phyloP scores from a whole-genome alignment of 345 rosid genomes.

The Erodium maritimum region DNA sequence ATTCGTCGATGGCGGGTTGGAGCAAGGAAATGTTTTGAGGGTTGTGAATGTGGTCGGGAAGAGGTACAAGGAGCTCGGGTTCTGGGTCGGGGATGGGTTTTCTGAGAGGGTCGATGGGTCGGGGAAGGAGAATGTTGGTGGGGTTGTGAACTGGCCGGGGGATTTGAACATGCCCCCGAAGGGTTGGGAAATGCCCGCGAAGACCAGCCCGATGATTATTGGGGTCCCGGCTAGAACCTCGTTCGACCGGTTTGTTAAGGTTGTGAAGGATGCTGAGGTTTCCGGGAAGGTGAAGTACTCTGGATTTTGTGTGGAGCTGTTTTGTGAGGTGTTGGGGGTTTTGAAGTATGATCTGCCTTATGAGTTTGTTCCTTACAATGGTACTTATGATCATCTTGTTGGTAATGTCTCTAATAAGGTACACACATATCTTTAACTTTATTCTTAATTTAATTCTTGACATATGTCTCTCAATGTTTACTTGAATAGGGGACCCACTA shows the following conservation, averaged over 20 bases:
- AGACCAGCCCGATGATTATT: conserved; percentile 20
- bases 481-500: no score
- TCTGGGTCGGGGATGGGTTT: conserved; percentile 38
- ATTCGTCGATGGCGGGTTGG: conserved; percentile 16
- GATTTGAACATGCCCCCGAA: conserved; percentile 12
- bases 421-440: neutral
- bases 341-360: conserved; percentile 17
- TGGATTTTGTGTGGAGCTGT: conserved; percentile 49
- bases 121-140: conserved; percentile 1
- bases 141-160: conserved; percentile 31
- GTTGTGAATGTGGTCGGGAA: conserved; percentile 30
- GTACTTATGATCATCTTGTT: conserved; percentile 33
- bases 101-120: conserved; percentile 3
- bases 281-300: conserved; percentile 7
- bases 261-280: conserved; percentile 3
- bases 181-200: conserved; percentile 31
- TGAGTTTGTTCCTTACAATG: conserved; percentile 14
- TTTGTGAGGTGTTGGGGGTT: conserved; percentile 6
- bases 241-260: conserved; percentile 34
- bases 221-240: conserved; percentile 32
- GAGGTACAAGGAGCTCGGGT: conserved; percentile 27
- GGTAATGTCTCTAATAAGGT: conserved; percentile 33
- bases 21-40: conserved; percentile 6
- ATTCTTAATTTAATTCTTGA: neutral
- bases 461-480: no score